These are phyloP conservation scores for Candida insectorum DNA, from an alignment of 805 yeast genomes.

Conservation along the genomic window DNA sequence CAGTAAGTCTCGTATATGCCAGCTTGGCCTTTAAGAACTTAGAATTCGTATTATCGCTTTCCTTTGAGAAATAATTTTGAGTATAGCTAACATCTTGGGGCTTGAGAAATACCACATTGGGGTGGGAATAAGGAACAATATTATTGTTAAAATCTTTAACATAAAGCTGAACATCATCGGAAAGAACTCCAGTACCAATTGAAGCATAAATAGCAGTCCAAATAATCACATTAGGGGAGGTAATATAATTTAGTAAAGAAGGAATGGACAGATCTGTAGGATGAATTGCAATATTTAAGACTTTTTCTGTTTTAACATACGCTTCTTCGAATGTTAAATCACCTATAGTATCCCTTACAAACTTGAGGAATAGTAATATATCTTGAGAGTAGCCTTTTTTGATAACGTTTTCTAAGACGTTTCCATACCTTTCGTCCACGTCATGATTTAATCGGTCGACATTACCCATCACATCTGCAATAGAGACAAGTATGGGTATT, in stretches of 20 bases:
- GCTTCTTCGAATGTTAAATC: slow-evolving; percentile 94
- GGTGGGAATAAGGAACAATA: slow-evolving; percentile 47
- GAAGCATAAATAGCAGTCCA: slow-evolving; percentile 90
- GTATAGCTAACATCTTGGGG: slow-evolving; percentile 45
- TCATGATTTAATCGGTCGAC: slow-evolving; percentile 49
- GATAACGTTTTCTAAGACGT: slow-evolving; percentile 70
- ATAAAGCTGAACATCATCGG: slow-evolving; percentile 52
- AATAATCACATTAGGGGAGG: slow-evolving; percentile 88
- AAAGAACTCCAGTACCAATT: slow-evolving; percentile 66
- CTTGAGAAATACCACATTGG: slow-evolving; percentile 39
- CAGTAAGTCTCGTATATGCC: slow-evolving; percentile 86
- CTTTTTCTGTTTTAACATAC: slow-evolving; percentile 69
- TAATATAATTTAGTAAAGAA: slow-evolving; percentile 76
- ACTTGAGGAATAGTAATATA: slow-evolving; percentile 71
- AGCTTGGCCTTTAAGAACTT: slow-evolving; percentile 28
- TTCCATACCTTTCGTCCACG: slow-evolving; percentile 59
- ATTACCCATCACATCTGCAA: slow-evolving; percentile 40
- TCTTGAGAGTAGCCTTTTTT: slow-evolving; percentile 86
- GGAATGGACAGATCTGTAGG: slow-evolving; percentile 74
- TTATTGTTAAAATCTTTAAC: slow-evolving; percentile 64
- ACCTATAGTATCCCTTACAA: slow-evolving; percentile 72
- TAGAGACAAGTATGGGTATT: slow-evolving; percentile 37
- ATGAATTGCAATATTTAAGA: slow-evolving; percentile 80
- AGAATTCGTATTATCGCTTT: slow-evolving; percentile 10
- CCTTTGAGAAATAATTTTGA: slow-evolving; percentile 36